phyloP scores from a whole-genome alignment of 257 asterid species.

The Forsythia suspensa region DNA sequence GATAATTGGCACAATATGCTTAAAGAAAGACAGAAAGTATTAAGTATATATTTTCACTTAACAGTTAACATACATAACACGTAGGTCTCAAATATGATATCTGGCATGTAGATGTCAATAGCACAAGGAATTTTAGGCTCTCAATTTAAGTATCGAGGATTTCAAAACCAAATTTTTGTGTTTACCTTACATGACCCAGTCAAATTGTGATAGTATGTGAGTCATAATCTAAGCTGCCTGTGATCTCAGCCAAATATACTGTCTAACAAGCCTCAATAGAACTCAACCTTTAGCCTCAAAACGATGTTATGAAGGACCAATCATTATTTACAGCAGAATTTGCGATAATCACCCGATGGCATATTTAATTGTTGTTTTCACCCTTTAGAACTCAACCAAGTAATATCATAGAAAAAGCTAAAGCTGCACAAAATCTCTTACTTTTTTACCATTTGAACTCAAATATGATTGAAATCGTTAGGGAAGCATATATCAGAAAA shows the following conservation, averaged over 20 bases:
- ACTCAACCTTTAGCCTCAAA: not conserved
- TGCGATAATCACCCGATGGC: not conserved
- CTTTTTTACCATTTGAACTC: slow-evolving; percentile 8
- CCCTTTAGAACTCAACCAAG: not conserved
- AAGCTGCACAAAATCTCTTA: not conserved
- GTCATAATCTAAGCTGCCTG: not conserved
- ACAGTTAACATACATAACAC: no score
- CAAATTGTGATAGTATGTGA: not conserved
- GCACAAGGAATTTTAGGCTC: not conserved
- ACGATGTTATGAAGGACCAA: not conserved
- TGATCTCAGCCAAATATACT: not conserved
- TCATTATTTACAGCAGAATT: not conserved
- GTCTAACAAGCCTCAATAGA: not conserved
- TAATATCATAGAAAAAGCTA: not conserved
- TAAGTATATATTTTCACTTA: no score
- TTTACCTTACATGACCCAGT: not conserved
- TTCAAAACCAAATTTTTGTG: not conserved
- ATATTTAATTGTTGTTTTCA: not conserved
- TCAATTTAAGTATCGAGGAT: slow-evolving; percentile 1
- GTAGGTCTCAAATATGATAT: not conserved
- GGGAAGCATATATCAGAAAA: not conserved
- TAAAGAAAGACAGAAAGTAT: no score
- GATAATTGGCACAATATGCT: not conserved
- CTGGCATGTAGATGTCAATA: not conserved
- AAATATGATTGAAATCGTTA: slow-evolving; percentile 1